phyloP scores from a whole-genome alignment of 139 green algal genomes.

The Volvox reticuliferus region DNA sequence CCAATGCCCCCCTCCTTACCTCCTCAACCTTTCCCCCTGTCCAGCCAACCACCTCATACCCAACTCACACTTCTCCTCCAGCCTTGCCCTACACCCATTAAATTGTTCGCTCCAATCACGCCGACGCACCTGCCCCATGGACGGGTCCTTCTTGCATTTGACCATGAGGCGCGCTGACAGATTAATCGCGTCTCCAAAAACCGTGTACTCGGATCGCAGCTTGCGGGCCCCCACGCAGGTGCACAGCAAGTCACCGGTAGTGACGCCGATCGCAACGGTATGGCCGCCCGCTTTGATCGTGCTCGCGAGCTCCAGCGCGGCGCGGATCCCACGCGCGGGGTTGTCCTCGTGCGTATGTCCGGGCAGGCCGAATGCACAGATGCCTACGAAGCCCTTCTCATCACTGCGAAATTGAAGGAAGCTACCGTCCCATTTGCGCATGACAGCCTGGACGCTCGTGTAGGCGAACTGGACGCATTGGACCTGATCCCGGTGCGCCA shows the following conservation, averaged over 20 bases:
- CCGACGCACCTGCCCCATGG: constrained; percentile 22
- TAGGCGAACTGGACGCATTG: constrained; percentile 69
- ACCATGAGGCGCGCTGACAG: constrained; percentile 84
- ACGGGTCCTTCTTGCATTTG: constrained; percentile 56
- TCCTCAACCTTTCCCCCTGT: too few species aligned
- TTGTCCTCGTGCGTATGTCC: constrained; percentile 81
- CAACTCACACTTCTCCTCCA: background rate
- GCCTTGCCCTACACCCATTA: too few species aligned
- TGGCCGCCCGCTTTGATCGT: constrained; percentile 47
- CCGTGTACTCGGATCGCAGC: constrained; percentile 86
- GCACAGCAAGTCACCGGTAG: constrained; percentile 87
- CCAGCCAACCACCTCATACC: background rate
- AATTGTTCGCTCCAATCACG: too few species aligned
- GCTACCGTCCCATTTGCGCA: constrained; percentile 78
- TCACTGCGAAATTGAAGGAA: constrained; percentile 90
- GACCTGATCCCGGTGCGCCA: constrained; percentile 50
- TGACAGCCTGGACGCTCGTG: constrained; percentile 74
- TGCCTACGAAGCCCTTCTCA: constrained; percentile 91
- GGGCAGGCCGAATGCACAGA: constrained; percentile 86
- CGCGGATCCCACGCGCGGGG: constrained; percentile 68
- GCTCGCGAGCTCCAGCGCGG: constrained; percentile 61
- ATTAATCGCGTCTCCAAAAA: constrained; percentile 92
- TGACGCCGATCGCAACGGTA: constrained; percentile 73
- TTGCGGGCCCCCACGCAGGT: constrained; percentile 79
- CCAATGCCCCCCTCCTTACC: too few species aligned